Evolutionary conservation across 805 yeast genomes (phyloP).

Genomic region (Candida yuanshanica): DNA sequence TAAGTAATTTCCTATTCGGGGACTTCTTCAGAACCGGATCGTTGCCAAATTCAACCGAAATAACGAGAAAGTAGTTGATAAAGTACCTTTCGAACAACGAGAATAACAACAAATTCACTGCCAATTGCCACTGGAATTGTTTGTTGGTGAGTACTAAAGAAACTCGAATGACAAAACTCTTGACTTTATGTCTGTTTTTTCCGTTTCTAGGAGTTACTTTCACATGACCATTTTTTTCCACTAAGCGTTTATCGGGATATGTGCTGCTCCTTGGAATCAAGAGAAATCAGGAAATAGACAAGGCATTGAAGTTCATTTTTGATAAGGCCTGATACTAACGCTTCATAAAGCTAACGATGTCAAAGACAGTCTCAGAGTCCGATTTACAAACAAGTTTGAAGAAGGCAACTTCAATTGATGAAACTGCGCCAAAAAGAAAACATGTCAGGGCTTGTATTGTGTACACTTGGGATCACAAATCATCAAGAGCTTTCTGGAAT

Average conservation of each 20-base stretch:
- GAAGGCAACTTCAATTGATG: slow-evolving; percentile 84
- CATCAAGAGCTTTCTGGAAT: slow-evolving; percentile 81
- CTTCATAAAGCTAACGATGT: slow-evolving; percentile 10
- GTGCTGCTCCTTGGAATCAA: no score
- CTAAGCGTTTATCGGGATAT: no score
- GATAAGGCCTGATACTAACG: not conserved
- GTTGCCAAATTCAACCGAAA: not conserved
- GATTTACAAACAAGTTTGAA: slow-evolving; percentile 40
- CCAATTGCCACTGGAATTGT: not conserved
- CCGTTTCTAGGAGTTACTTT: no score
- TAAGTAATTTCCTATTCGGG: not conserved
- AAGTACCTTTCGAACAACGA: not conserved
- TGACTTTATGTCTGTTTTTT: no score
- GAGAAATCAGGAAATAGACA: no score
- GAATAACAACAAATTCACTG: not conserved
- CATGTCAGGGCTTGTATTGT: slow-evolving; percentile 95
- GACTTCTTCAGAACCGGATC: not conserved
- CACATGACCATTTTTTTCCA: no score
- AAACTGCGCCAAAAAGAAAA: slow-evolving; percentile 90
- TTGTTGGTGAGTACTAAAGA: not conserved
- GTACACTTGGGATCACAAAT: slow-evolving; percentile 92
- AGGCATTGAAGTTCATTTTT: no score
- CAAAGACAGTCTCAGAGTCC: slow-evolving; percentile 27
- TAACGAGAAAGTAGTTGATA: no score
- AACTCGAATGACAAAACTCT: no score